Percentiles rank a stretch among this genome's conserved stretches.
Evolutionary conservation across 2,329 filamentous ascomycete species (phyloP).

Genomic region (Penicillium concentricum): DNA sequence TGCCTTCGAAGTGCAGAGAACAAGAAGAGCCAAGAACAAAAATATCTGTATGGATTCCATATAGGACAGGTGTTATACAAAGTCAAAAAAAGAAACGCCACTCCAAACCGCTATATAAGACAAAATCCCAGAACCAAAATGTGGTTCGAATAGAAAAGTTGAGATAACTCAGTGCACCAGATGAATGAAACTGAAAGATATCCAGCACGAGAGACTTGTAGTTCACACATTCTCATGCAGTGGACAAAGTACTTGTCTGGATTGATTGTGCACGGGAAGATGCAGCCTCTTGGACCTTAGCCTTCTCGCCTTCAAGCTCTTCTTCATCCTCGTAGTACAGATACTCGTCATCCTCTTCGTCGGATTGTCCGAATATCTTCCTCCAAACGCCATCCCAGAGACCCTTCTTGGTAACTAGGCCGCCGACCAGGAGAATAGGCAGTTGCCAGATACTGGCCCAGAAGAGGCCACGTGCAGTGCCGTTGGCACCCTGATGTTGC

Average conservation of each 20-base stretch:
- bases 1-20: neutral
- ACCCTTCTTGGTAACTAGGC: slow-evolving; percentile 89
- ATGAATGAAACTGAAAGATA: neutral
- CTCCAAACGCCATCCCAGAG: slow-evolving; percentile 82
- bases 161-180: neutral
- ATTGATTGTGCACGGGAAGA: slow-evolving; percentile 1
- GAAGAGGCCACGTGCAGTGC: slow-evolving; percentile 80
- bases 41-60: slow-evolving; percentile 11
- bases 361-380: slow-evolving; percentile 59
- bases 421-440: slow-evolving; percentile 83
- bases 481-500: slow-evolving; percentile 71
- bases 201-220: neutral
- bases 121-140: slow-evolving; percentile 10
- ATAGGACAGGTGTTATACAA: slow-evolving; percentile 23
- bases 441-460: slow-evolving; percentile 99
- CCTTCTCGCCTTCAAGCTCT: slow-evolving; percentile 19
- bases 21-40: neutral
- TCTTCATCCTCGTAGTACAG: slow-evolving; percentile 59
- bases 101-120: slow-evolving; percentile 24
- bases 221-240: slow-evolving; percentile 9
- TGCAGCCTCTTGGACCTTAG: neutral
- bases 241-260: slow-evolving; percentile 15
- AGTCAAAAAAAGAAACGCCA: slow-evolving; percentile 19
- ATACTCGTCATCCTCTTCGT: slow-evolving; percentile 55
- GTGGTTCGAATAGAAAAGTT: neutral